Evolutionary conservation across 805 yeast species (phyloP), one percentile per base, ranked within the genome.

Genomic region (Komagataella populi): DNA sequence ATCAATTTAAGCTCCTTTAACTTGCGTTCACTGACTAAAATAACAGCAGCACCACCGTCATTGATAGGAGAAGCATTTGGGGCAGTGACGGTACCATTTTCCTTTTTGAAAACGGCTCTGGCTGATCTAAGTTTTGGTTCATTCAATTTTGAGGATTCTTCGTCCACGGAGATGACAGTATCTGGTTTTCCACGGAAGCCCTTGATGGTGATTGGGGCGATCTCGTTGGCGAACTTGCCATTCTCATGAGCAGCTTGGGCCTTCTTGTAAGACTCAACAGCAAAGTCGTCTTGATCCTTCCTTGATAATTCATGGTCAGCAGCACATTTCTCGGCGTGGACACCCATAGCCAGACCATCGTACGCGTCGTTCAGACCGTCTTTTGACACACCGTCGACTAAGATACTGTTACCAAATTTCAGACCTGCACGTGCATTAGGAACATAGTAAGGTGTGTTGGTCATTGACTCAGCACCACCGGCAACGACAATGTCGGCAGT

Each of bases 391-490:
- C 96, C 98, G 65, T 93, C 99, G 48, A 90, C 81, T 56, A 91
- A 59, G 20, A 73, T 59, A 50, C 81, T 69, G 56, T 87, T 91
- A 60, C 99, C 99, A 63, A 81, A 93, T 73, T 91, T 85, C 60
- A 88, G 82, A 59, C 98, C 98, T 48, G 73, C 63, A 72, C 99
- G 85, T 46, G 93, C 89, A 53, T 80, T 65, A 53, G 96, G 93
- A 52, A 87, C 63, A 66, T 91, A 91, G 76, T 90, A 91, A 51
- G 99, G 99, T 43, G 90, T 80, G 66, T 93, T 91, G 54, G 96
- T 75, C 99, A 93, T 91, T 53, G 96, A 84, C 72, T 93, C 99
- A 59, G 96, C 93, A 64, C 99, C 99, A 59, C 98, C 99, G 39
- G 93, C 95, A 57, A 93, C 85, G 48, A 93, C 93, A 54, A 93